These are phyloP conservation scores for Polytrichum formosum DNA, from an alignment of 225 moss, liverwort and hornwort species.

Conservation along the genomic window DNA sequence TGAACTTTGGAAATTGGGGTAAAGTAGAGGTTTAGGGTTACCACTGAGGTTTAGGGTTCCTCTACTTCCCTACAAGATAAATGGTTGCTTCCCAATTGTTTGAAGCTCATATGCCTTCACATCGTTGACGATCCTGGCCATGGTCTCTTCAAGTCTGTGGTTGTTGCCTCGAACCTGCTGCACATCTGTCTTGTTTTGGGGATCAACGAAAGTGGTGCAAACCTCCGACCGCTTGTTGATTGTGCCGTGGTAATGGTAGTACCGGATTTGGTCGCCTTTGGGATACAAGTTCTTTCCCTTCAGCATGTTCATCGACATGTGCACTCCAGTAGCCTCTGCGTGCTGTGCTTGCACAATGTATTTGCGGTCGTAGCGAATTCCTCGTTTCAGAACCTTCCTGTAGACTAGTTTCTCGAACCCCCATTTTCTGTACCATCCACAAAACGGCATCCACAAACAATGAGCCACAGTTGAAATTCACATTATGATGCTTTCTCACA, in stretches of 20 bases:
- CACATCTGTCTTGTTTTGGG: slow-evolving; percentile 29
- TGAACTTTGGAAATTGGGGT: not conserved
- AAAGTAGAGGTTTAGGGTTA: not conserved
- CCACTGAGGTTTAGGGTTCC: not conserved
- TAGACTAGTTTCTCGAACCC: slow-evolving; percentile 50
- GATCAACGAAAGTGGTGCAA: slow-evolving; percentile 20
- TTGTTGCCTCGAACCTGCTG: not conserved
- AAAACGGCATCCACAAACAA: not conserved
- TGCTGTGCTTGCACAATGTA: slow-evolving; percentile 39
- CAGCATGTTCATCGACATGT: slow-evolving; percentile 63
- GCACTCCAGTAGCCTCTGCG: slow-evolving; percentile 57
- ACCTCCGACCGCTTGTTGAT: slow-evolving; percentile 46
- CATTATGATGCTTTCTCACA: too few species aligned
- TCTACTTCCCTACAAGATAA: slow-evolving; percentile 26
- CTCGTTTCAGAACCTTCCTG: slow-evolving; percentile 22
- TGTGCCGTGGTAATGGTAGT: slow-evolving; percentile 60
- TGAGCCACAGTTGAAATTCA: not conserved
- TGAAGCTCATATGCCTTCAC: slow-evolving; percentile 41
- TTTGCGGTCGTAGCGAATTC: slow-evolving; percentile 43
- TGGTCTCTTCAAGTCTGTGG: slow-evolving; percentile 40
- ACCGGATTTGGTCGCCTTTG: slow-evolving; percentile 30
- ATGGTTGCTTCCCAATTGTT: slow-evolving; percentile 30
- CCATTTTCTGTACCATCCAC: slow-evolving; percentile 40
- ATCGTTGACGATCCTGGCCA: slow-evolving; percentile 10
- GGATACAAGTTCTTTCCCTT: slow-evolving; percentile 38